A percentile compares a stretch with the other conserved stretches of the same genome.
Evolutionary conservation across 2,329 filamentous ascomycete genomes (phyloP).

Genomic region (Uncinocarpus reesii): DNA sequence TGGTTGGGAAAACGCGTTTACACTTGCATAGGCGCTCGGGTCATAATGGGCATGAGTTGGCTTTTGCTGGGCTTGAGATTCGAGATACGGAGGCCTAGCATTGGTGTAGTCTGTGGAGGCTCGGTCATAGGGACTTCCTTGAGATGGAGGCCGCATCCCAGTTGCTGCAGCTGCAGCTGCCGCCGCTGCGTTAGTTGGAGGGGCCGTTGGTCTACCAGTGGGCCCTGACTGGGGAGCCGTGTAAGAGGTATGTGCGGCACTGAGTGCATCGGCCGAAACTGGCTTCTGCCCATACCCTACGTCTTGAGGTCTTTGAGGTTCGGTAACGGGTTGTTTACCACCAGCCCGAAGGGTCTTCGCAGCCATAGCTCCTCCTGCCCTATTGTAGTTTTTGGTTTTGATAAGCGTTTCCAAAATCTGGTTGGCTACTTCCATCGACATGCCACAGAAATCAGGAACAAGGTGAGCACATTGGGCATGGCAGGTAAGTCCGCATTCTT

Average conservation of each 20-base stretch:
- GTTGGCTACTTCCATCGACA: conserved; percentile 96
- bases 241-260: conserved; percentile 35
- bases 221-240: conserved; percentile 39
- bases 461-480: conserved; percentile 88
- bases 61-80: conserved; percentile 31
- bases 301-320: conserved; percentile 30
- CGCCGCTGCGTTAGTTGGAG: conserved; percentile 39
- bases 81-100: conserved; percentile 26
- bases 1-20: conserved; percentile 20
- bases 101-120: conserved; percentile 36
- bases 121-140: conserved; percentile 35
- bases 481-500: conserved; percentile 83
- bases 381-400: conserved; percentile 63
- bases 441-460: conserved; percentile 96
- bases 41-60: conserved; percentile 40
- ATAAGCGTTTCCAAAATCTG: conserved; percentile 82
- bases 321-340: conserved; percentile 36
- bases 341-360: conserved; percentile 56
- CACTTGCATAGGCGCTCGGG: conserved; percentile 34
- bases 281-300: conserved; percentile 30
- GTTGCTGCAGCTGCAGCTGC: conserved; percentile 41
- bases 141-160: conserved; percentile 36
- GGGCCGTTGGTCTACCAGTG: conserved; percentile 33
- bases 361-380: conserved; percentile 45
- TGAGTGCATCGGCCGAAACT: conserved; percentile 34